Base-by-base conservation (phyloP, 306 rosid species). In the Cajanus cajan region DNA sequence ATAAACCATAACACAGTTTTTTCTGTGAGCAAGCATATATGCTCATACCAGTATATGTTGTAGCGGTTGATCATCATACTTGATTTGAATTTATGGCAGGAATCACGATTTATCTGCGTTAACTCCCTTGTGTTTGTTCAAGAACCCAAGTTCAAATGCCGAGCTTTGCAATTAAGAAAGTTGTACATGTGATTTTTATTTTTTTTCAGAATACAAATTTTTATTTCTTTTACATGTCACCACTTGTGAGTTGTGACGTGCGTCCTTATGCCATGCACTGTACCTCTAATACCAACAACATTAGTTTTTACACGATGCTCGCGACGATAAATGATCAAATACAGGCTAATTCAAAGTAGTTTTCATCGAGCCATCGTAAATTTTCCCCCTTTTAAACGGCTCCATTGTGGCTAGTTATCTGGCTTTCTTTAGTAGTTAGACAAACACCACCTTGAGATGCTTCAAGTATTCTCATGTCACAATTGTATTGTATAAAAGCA, bases 61-160 rank as follows among this genome's bases (percentile, higher is more conserved):
- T 68, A 68, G 45, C 11, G 18, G 55, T 65, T 57, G 72, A 78
- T 65, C 33, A 57, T 73, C 68, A 58, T 16, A 64, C 19, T 43
- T 80, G 45, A 34, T 62, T 19, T 71, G 62, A 47, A 57, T 44
- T 63, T 21, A 54, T 43, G 78, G 71, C 91, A 90, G 96, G 97
- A 89, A 85, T 93, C 87, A 73, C 86, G 78, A 80, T 77, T 92
- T 80, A 84, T 77, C 47, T 80, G 89, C 66, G 77, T 90, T 19
- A 92, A 89, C 79, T 88, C 91, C 66, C 83, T 90, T 76, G 96
- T 92, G 86, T 93, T 71, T 90, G 91, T 80, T 86, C 94, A 31
- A 94, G 90, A 84, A 85, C 94, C 36, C 36, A n/a, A 62, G 13
- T 8, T 1, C 68, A 62, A 62, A 62, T n/a, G 15, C 68, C 7